Conservation (phyloP, 2,329 filamentous ascomycete genomes). For the Colletotrichum tamarilloi region DNA sequence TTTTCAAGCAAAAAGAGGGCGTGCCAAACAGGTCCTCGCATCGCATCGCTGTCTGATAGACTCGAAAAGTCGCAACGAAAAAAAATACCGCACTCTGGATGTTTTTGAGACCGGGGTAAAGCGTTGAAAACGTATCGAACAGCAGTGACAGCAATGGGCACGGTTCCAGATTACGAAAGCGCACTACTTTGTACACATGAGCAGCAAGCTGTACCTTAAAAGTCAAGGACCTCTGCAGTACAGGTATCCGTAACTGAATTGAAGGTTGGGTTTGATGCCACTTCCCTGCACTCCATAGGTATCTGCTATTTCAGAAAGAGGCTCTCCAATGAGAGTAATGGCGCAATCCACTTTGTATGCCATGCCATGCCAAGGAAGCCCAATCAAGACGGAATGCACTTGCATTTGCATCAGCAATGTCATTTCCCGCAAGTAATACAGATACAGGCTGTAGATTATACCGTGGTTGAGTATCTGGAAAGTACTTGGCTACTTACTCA, state of each 20-base stretch:
- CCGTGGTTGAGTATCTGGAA: too few species aligned
- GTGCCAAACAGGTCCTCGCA: background rate
- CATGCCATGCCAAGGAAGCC: background rate
- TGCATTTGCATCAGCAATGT: background rate
- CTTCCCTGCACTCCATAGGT: background rate
- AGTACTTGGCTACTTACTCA: too few species aligned
- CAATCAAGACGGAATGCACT: background rate
- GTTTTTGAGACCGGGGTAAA: background rate
- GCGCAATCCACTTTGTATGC: background rate
- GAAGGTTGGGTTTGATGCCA: background rate
- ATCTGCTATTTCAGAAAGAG: background rate
- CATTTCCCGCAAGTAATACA: background rate
- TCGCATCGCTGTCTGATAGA: background rate
- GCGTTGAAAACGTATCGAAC: background rate
- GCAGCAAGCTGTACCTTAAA: too few species aligned
- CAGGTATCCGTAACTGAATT: too few species aligned
- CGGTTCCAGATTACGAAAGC: too few species aligned
- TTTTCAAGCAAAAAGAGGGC: background rate
- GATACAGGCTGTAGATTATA: background rate
- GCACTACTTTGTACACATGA: too few species aligned
- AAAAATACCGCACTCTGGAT: constrained; percentile 5
- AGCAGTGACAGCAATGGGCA: background rate
- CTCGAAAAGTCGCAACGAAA: background rate
- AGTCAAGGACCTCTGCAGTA: too few species aligned
- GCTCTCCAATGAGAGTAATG: background rate